Evolutionary conservation across 2,329 filamentous ascomycete genomes (phyloP).

Genomic region (Bipolaris zeicola): DNA sequence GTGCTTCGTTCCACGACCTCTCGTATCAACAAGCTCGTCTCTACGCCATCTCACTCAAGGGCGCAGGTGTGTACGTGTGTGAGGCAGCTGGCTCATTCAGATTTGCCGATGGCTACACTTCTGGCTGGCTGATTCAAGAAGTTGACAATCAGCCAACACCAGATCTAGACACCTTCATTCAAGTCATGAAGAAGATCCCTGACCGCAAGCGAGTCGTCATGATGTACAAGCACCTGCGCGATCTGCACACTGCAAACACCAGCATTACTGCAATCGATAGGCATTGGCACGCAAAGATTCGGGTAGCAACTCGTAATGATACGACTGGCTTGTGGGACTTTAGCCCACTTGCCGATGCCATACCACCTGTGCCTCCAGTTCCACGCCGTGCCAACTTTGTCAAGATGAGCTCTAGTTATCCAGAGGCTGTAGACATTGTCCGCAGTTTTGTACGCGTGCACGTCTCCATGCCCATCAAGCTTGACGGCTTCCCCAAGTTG

Average conservation of each 20-base stretch:
- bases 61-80: slow-evolving; percentile 83
- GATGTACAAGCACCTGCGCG: slow-evolving; percentile 92
- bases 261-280: slow-evolving; percentile 90
- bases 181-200: slow-evolving; percentile 87
- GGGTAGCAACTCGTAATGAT: slow-evolving; percentile 89
- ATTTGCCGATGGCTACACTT: slow-evolving; percentile 83
- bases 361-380: slow-evolving; percentile 74
- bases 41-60: slow-evolving; percentile 85
- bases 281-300: slow-evolving; percentile 96
- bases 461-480: slow-evolving; percentile 91
- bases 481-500: slow-evolving; percentile 96
- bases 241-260: slow-evolving; percentile 92
- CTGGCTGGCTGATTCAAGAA: slow-evolving; percentile 91
- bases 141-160: slow-evolving; percentile 91
- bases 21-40: slow-evolving; percentile 98
- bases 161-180: slow-evolving; percentile 84
- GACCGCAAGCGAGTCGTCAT: slow-evolving; percentile 84
- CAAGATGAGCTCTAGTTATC: slow-evolving; percentile 83
- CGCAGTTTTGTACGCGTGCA: slow-evolving; percentile 93
- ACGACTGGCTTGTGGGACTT: slow-evolving; percentile 93
- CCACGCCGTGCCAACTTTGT: slow-evolving; percentile 88
- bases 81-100: slow-evolving; percentile 95
- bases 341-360: slow-evolving; percentile 76
- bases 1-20: slow-evolving; percentile 91
- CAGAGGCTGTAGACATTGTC: slow-evolving; percentile 90